These are phyloP conservation scores for Diaporthe sp. DNA, from an alignment of 2,329 filamentous ascomycete genomes.

Conservation along the genomic window DNA sequence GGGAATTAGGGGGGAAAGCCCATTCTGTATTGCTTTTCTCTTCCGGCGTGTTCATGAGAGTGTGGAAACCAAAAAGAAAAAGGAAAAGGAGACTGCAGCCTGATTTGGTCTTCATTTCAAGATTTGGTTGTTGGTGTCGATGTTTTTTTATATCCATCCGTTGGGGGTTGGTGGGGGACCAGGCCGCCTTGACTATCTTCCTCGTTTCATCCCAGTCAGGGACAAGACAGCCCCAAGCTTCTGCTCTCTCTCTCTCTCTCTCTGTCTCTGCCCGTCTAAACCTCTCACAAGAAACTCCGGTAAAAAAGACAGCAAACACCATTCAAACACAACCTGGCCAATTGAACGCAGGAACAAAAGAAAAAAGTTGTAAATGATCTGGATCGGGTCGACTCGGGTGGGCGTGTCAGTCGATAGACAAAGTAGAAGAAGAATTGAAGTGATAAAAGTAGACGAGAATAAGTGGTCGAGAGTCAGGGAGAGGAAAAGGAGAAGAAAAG, in stretches of 20 bases:
- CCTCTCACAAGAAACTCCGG: conserved; percentile 30
- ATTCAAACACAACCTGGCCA: background rate
- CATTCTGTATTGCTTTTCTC: conserved; percentile 14
- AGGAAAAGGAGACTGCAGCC: background rate
- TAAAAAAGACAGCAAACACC: conserved; percentile 1
- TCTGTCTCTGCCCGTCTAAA: conserved; percentile 24
- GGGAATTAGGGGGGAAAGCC: background rate
- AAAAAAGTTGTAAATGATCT: conserved; percentile 7
- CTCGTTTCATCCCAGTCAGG: background rate
- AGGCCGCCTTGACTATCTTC: conserved; percentile 2
- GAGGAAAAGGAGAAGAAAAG: conserved; percentile 7
- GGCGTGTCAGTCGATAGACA: conserved; percentile 14
- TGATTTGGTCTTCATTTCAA: conserved; percentile 19
- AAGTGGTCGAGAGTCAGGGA: background rate
- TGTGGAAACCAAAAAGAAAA: background rate
- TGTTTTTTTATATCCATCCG: conserved; percentile 32
- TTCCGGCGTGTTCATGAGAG: conserved; percentile 28
- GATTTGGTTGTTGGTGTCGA: conserved; percentile 6
- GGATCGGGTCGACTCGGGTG: conserved; percentile 32
- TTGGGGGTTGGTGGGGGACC: background rate
- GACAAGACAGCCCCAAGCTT: background rate
- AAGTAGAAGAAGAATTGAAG: conserved; percentile 13
- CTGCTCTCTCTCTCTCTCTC: background rate
- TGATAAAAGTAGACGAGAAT: conserved; percentile 1
- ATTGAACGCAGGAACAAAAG: conserved; percentile 30